Base-by-base conservation (phyloP, 352 stramenopile species). In the Blastocystis sp. region DNA sequence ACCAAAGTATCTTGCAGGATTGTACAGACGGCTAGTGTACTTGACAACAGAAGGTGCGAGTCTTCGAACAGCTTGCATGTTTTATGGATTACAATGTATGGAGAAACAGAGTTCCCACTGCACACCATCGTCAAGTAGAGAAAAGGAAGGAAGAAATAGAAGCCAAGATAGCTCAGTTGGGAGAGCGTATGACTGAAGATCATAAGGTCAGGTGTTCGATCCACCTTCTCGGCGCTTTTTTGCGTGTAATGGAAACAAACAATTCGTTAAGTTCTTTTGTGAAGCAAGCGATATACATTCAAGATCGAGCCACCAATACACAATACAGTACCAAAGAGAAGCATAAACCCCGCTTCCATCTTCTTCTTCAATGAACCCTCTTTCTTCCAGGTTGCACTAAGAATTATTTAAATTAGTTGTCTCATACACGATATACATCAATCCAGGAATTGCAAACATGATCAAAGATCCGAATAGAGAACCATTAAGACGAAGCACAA, bases 161-260 rank as follows among this genome's bases (percentile, higher is more conserved):
- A 84, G 73, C 73, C 73, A 84, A 84, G 73, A 84, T 84, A 84
- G 73, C 73, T 84, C 73, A 84, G 73, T 84, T 84, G 73, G 73
- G 73, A 84, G 73, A 84, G 73, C 73, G 73, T 84, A 84, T 84
- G 73, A 84, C 73, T 84, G 73, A 84, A 84, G 73, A 84, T 84
- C 73, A 84, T 84, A 84, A 84, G 73, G 73, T 84, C 73, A 84
- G 73, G 73, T 84, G 73, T 84, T 84, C 73, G 73, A 84, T 84
- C 73, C 73, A 84, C 73, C 73, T 84, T 84, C 73, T 84, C 73
- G 73, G 73, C 73, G 73, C 51, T 84, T 84, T 84, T 84, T 84
- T 79, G 1, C 60, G 0, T 40, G 17, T 17, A 51, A 76, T 15
- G 56, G 3, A 24, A 78, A 78, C 66, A 56, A 78, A 42, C 44